phyloP scores from a whole-genome alignment of 768 basidiomycete species.

The Tricholoma saponaceum region DNA sequence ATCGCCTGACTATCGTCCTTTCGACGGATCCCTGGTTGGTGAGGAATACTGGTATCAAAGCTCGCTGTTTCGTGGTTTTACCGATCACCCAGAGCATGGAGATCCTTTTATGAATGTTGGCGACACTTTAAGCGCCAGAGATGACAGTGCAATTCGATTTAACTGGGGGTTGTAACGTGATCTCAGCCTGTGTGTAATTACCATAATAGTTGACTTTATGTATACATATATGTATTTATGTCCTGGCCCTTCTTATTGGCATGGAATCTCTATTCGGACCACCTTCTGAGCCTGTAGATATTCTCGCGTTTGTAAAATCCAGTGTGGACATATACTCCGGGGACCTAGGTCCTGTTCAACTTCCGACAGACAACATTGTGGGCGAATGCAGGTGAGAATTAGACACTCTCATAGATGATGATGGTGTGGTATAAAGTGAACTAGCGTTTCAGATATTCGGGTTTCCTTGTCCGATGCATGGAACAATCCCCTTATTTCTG shows the following conservation, averaged over 20 bases:
- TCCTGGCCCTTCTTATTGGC: no score
- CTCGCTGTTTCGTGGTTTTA: background rate
- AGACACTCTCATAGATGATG: background rate
- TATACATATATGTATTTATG: no score
- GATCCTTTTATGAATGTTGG: background rate
- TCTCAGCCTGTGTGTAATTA: background rate
- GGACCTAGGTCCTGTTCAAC: background rate
- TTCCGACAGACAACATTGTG: conserved; percentile 18
- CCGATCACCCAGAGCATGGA: background rate
- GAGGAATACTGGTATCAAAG: background rate
- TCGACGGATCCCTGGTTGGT: background rate
- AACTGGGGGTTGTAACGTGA: background rate
- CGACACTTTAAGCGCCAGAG: background rate
- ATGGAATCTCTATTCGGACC: conserved; percentile 60
- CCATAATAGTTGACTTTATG: no score
- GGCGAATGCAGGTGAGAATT: conserved; percentile 39
- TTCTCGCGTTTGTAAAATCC: conserved; percentile 41
- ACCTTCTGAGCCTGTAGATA: conserved; percentile 49
- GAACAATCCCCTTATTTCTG: conserved; percentile 53
- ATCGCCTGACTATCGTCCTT: background rate
- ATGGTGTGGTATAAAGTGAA: background rate
- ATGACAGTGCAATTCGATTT: background rate
- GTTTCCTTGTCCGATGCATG: conserved; percentile 41
- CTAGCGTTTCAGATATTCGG: conserved; percentile 52
- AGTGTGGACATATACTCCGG: conserved; percentile 11